Evolutionary conservation across 2,329 filamentous ascomycete species (phyloP).

Genomic region (Apiospora phragmitis): DNA sequence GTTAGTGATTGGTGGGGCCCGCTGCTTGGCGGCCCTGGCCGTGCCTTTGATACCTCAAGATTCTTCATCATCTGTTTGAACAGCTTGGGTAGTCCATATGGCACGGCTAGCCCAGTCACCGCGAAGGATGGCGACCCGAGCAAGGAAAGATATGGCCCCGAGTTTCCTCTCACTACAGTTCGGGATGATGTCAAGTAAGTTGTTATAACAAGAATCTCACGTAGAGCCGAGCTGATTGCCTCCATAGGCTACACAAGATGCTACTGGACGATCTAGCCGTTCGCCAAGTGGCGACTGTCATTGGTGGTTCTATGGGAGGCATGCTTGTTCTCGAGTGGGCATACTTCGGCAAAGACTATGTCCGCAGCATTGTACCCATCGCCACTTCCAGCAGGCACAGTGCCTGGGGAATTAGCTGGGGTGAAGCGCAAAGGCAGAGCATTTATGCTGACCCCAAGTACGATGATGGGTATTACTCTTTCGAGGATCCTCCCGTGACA

Average conservation of each 20-base stretch:
- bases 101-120: constrained; percentile 85
- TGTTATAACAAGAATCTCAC: not conserved
- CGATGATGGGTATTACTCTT: constrained; percentile 91
- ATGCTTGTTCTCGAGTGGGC: constrained; percentile 93
- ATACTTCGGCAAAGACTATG: constrained; percentile 86
- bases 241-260: constrained; percentile 69
- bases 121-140: constrained; percentile 76
- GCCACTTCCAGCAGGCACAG: constrained; percentile 83
- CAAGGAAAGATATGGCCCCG: constrained; percentile 83
- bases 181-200: constrained; percentile 90
- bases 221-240: constrained; percentile 10
- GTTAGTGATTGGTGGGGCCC: constrained; percentile 90
- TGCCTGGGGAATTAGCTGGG: constrained; percentile 90
- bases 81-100: constrained; percentile 81
- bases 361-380: constrained; percentile 78
- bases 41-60: constrained; percentile 77
- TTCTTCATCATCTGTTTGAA: constrained; percentile 90
- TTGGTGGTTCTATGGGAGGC: constrained; percentile 83
- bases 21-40: constrained; percentile 73
- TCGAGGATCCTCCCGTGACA: constrained; percentile 80
- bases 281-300: constrained; percentile 72
- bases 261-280: constrained; percentile 80
- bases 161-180: constrained; percentile 94
- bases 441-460: constrained; percentile 99
- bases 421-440: constrained; percentile 83